Base-by-base conservation (phyloP, 257 asterid genomes). In the Solanum tacnaense region DNA sequence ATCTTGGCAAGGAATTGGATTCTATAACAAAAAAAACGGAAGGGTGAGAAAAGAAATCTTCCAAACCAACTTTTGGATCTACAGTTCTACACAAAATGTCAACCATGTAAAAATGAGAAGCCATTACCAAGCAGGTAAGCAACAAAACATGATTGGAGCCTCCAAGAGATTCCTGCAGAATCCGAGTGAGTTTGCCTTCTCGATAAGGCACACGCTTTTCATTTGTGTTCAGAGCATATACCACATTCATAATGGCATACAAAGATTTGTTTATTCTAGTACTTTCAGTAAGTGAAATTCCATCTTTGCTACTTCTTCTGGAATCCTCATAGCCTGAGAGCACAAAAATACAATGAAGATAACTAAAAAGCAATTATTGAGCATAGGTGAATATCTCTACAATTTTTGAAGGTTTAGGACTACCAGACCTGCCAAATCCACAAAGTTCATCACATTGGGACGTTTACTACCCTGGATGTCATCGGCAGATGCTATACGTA, bases 361-460 rank as follows among this genome's bases (percentile, higher is more conserved):
- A 35, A 15, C 16, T 18, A 65, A 75, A 88, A 41, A 9, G 60
- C 65, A 58, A 67, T 8, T 21, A 15, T 83, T 70, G 36, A 46
- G 60, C 20, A 68, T 25, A 67, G 8, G 11, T 38, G 36, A 68
- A 65, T 9, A 39, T 7, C 62, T n/a, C 39, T 68, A 38, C 67
- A 85, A 85, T 7, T 67, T 25, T 81, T 18, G 11, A 38, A 81
- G 85, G 85, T 49, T 81, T 81, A 29, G 85, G 70, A 49, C 85
- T 81, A 49, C 41, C 85, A 60, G 79, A 97, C 99, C 99, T 91
- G 98, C 96, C 91, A 97, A 91, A 89, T 97, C 98, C 89, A 97
- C 94, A 88, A 97, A 97, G 89, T 93, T 93, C 87, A 97, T 94
- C 94, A 93, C 94, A 85, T 88, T 93, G 12, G 60, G 89, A 83